phyloP scores from a whole-genome alignment of 2,329 filamentous ascomycete species.

The Scolecobasidium constrictum region DNA sequence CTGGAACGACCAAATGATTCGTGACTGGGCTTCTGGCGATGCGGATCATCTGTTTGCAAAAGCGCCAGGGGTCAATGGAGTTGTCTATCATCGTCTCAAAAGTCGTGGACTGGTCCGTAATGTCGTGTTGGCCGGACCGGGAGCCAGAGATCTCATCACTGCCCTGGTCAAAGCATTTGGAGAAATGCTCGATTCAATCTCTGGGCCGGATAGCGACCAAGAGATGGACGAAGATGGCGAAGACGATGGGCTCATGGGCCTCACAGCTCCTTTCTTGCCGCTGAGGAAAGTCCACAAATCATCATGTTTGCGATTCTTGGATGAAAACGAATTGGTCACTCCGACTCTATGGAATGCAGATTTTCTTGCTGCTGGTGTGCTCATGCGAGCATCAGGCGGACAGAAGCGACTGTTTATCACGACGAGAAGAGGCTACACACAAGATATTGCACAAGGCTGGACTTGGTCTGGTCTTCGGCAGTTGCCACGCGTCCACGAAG shows the following conservation, averaged over 20 bases:
- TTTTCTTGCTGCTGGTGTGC: constrained; percentile 58
- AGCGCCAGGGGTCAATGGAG: constrained; percentile 52
- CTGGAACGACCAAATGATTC: constrained; percentile 38
- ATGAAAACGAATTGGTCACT: constrained; percentile 61
- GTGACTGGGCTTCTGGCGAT: constrained; percentile 31
- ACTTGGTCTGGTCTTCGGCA: constrained; percentile 60
- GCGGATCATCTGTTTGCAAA: constrained; percentile 55
- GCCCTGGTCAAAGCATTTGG: constrained; percentile 54
- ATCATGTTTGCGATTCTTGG: constrained; percentile 59
- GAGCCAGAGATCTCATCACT: constrained; percentile 56
- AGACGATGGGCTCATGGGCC: constrained; percentile 33
- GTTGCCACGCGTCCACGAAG: constrained; percentile 43
- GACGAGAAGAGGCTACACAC: constrained; percentile 62
- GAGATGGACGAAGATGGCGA: constrained; percentile 1
- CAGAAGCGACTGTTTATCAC: constrained; percentile 63
- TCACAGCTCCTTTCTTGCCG: constrained; percentile 62
- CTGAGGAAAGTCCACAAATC: constrained; percentile 67
- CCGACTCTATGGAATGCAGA: constrained; percentile 59
- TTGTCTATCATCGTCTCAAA: constrained; percentile 59
- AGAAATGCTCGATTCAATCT: constrained; percentile 26
- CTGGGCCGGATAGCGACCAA: not conserved
- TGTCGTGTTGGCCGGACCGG: constrained; percentile 49
- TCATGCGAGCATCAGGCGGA: constrained; percentile 57
- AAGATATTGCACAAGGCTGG: constrained; percentile 51
- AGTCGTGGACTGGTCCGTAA: constrained; percentile 62